Conservation (phyloP, 2,329 filamentous ascomycete genomes). For the Aspergillus pseudoglaucus region DNA sequence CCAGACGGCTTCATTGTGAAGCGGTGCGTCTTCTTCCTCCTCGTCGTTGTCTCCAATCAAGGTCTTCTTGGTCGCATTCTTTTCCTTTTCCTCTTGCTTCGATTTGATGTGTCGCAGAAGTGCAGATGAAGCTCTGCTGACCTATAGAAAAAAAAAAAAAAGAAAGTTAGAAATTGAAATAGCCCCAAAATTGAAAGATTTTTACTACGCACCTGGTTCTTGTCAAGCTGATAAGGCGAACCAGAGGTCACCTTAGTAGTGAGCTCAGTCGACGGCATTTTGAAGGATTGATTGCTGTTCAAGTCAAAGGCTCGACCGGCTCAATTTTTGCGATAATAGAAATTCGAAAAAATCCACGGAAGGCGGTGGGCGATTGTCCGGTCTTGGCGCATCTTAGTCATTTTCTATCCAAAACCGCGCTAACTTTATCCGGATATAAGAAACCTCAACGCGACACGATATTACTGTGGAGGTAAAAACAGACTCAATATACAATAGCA, state of each 20-base stretch:
- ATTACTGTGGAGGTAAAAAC: neutral
- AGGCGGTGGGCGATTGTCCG: conserved; percentile 31
- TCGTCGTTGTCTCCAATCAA: conserved; percentile 46
- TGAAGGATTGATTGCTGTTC: conserved; percentile 15
- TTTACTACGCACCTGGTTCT: conserved; percentile 35
- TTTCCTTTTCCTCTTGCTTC: conserved; percentile 42
- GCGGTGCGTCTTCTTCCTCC: conserved; percentile 36
- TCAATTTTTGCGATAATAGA: conserved; percentile 21
- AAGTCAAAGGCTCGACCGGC: conserved; percentile 7
- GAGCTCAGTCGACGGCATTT: conserved; percentile 37
- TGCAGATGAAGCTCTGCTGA: conserved; percentile 53
- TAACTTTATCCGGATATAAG: too few relatives aligned
- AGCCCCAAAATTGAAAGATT: neutral
- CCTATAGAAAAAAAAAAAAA: conserved; percentile 31
- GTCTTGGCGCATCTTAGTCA: conserved; percentile 17
- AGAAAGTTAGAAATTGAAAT: conserved; percentile 4
- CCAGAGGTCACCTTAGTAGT: conserved; percentile 37
- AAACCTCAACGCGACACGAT: neutral
- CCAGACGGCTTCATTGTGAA: conserved; percentile 52
- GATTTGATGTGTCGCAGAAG: conserved; percentile 53
- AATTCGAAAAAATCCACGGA: conserved; percentile 33
- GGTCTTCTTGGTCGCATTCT: conserved; percentile 46
- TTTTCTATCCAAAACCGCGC: neutral
- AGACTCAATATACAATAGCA: too few relatives aligned
- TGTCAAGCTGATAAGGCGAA: conserved; percentile 44